These are phyloP conservation scores for Heritiera littoralis DNA, from an alignment of 345 rosid genomes.

Conservation along the genomic window DNA sequence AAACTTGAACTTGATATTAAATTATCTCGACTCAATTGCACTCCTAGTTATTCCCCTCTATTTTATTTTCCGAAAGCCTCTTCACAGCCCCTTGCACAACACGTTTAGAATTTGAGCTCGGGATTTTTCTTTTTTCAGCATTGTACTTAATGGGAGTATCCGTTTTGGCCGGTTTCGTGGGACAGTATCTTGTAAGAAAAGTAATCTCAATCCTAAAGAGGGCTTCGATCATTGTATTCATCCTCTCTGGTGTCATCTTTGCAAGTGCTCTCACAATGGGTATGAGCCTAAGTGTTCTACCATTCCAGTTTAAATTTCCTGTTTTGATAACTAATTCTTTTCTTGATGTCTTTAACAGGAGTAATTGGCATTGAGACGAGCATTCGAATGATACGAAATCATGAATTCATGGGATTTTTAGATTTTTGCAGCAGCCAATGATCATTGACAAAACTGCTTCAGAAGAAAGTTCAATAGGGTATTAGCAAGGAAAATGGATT, in stretches of 20 bases:
- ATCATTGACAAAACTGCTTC: constrained; percentile 20
- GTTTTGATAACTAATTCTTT: background rate
- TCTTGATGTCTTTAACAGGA: constrained; percentile 43
- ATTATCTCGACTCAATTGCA: no score
- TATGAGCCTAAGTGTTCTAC: constrained; percentile 21
- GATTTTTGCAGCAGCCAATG: constrained; percentile 72
- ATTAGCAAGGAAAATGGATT: background rate
- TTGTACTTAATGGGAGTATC: constrained; percentile 65
- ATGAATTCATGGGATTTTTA: constrained; percentile 88
- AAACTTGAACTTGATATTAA: no score
- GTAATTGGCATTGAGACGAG: constrained; percentile 64
- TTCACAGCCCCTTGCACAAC: background rate
- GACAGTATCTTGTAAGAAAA: constrained; percentile 75
- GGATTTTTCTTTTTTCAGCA: constrained; percentile 42
- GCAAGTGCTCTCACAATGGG: constrained; percentile 89
- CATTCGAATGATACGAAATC: constrained; percentile 59
- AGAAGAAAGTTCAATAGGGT: background rate
- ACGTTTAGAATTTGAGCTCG: background rate
- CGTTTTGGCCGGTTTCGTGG: constrained; percentile 83
- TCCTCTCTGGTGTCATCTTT: constrained; percentile 81
- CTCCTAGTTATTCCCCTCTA: background rate
- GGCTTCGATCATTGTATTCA: constrained; percentile 70
- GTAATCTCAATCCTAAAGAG: constrained; percentile 50
- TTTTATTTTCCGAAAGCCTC: no score
- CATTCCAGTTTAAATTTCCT: background rate